Evolutionary conservation across 2,329 filamentous ascomycete species (phyloP).

Genomic region (Beauveria bassiana): DNA sequence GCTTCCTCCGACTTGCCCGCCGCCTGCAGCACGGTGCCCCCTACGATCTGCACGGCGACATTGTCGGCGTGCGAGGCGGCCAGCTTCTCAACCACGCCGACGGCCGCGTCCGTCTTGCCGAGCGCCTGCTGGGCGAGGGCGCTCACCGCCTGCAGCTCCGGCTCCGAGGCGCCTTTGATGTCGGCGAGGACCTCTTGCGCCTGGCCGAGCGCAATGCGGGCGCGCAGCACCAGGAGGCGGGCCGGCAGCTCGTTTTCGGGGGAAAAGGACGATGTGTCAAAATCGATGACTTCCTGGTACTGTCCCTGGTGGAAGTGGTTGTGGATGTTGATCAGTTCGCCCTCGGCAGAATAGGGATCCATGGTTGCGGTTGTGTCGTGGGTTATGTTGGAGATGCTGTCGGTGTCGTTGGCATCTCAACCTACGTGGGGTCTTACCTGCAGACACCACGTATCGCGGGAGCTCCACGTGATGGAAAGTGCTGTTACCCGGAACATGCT

Average conservation of each 20-base stretch:
- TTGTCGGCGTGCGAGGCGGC: slow-evolving; percentile 63
- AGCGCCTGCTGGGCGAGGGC: slow-evolving; percentile 62
- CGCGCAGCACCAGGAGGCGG: slow-evolving; percentile 70
- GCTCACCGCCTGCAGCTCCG: slow-evolving; percentile 69
- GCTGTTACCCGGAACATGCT: background rate
- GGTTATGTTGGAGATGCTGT: background rate
- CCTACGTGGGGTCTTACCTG: background rate
- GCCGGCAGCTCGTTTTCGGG: slow-evolving; percentile 69
- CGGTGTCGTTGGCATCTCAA: background rate
- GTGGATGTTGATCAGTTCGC: slow-evolving; percentile 65
- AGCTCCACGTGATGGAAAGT: slow-evolving; percentile 5
- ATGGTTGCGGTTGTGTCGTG: slow-evolving; percentile 31
- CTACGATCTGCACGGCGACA: slow-evolving; percentile 69
- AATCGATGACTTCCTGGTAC: slow-evolving; percentile 79
- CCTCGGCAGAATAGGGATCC: slow-evolving; percentile 65
- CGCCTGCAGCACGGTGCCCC: slow-evolving; percentile 73
- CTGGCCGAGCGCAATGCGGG: slow-evolving; percentile 76
- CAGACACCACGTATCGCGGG: background rate
- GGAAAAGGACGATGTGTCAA: slow-evolving; percentile 73
- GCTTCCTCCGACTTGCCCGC: slow-evolving; percentile 81
- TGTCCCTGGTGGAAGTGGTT: slow-evolving; percentile 71
- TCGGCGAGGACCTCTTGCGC: slow-evolving; percentile 64
- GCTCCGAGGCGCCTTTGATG: slow-evolving; percentile 55
- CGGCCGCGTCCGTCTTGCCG: slow-evolving; percentile 55
- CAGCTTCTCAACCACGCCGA: slow-evolving; percentile 58